These are phyloP conservation scores for Colletotrichum trifolii DNA, from an alignment of 2,329 filamentous ascomycete genomes.

Conservation along the genomic window DNA sequence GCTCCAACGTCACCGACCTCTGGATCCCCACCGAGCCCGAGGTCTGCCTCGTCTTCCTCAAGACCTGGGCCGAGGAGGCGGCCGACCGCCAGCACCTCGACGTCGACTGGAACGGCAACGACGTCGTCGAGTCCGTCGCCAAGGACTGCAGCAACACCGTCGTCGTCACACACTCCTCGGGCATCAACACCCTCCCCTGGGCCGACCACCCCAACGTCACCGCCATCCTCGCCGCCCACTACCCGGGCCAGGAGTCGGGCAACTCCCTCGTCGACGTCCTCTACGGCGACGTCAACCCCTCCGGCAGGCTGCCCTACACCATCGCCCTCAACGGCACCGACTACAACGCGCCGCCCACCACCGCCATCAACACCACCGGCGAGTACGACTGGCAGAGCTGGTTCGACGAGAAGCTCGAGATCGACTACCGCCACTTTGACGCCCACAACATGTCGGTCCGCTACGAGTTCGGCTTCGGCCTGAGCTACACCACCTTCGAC, in stretches of 20 bases:
- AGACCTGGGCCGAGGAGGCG: conserved; percentile 74
- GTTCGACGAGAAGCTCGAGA: conserved; percentile 73
- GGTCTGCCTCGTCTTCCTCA: conserved; percentile 73
- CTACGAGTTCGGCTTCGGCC: conserved; percentile 76
- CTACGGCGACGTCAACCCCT: conserved; percentile 75
- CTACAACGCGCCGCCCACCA: conserved; percentile 55
- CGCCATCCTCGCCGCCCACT: conserved; percentile 74
- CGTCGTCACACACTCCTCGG: conserved; percentile 77
- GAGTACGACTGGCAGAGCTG: conserved; percentile 55
- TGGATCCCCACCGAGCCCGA: conserved; percentile 65
- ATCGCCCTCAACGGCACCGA: conserved; percentile 67
- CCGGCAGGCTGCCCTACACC: conserved; percentile 78
- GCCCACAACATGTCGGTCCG: conserved; percentile 66
- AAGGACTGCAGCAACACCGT: conserved; percentile 60
- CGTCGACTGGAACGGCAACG: conserved; percentile 71
- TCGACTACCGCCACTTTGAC: conserved; percentile 76
- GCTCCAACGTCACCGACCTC: conserved; percentile 55
- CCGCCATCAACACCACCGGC: conserved; percentile 49
- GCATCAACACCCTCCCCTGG: conserved; percentile 68
- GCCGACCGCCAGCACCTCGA: conserved; percentile 65
- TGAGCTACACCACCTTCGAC: conserved; percentile 75
- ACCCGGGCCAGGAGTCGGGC: conserved; percentile 79
- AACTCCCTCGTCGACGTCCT: conserved; percentile 74
- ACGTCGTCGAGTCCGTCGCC: conserved; percentile 46
- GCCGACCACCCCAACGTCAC: conserved; percentile 72